Evolutionary conservation across 805 yeast species (phyloP), one percentile per base, ranked within the genome.

Genomic region (Candida wancherniae): DNA sequence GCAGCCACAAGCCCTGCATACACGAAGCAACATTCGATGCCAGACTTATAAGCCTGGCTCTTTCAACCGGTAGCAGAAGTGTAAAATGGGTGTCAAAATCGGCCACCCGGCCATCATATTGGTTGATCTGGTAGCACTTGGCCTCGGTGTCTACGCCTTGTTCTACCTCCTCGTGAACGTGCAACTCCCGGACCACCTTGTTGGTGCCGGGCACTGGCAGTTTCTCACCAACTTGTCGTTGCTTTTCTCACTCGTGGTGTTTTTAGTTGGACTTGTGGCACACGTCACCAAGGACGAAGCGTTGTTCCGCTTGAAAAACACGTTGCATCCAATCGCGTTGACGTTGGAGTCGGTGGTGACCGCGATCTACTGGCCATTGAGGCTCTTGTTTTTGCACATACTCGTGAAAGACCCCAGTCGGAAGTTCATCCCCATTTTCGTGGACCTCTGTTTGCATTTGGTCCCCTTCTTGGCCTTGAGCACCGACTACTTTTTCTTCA

Each of bases 191-290:
- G 59, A 55, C 1, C 60, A 55, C 21, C 53, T 81, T 16, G 59
- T 48, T 2, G 53, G 57, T 14, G 90, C 78, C 1, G 90, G 90
- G 2, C 82, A 74, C 35, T 70, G 69, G 57, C 90, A 83, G 48
- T 83, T 83, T 50, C 61, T 82, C 29, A 83, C 92, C 4, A 81
- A 80, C 48, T 46, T 80, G n/a, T 71, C 81, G 6, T 63, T 80
- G 19, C 47, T 57, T 2, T 47, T 69, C 11, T 69, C 83, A 2
- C 42, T 75, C 7, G 34, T 67, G 25, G 67, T 69, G 37, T 67
- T 63, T 35, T 26, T 47, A 10, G 24, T 67, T 21, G 72, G 72
- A 14, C 42, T 63, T 15, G 11, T 55, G 8, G 58, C 69, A 26
- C 73, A 64, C 44, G 21, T 52, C 23, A 34, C 50, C 21, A 34